A percentile compares a stretch with the other conserved stretches of the same genome.
These are phyloP conservation scores for Coemansia sp. DNA, from an alignment of 192 early-diverging fungal genomes.

Conservation along the genomic window DNA sequence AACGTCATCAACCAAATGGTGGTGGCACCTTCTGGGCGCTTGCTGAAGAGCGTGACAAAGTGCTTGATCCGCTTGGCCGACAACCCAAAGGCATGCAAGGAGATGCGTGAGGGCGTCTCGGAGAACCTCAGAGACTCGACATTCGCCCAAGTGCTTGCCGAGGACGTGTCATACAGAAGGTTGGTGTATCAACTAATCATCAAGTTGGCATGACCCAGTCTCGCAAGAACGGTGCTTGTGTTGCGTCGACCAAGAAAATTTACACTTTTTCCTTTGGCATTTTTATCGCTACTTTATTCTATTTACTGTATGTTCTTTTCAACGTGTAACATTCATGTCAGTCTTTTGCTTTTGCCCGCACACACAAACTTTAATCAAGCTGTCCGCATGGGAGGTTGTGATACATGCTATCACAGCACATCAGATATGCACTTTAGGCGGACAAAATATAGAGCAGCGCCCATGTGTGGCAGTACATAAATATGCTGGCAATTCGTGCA, in stretches of 20 bases:
- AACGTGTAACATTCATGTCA: conserved; percentile 9
- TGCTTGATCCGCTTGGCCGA: conserved; percentile 93
- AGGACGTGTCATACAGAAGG: conserved; percentile 88
- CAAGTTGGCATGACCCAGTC: conserved; percentile 33
- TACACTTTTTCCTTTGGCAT: conserved; percentile 1
- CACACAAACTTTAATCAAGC: not conserved
- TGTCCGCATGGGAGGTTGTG: too few species aligned
- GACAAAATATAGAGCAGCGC: not conserved
- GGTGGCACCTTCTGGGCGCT: conserved; percentile 77
- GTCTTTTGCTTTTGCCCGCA: not conserved
- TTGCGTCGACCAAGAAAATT: not conserved
- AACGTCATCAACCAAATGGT: conserved; percentile 94
- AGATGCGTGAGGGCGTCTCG: conserved; percentile 87
- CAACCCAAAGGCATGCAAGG: conserved; percentile 89
- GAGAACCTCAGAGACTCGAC: conserved; percentile 88
- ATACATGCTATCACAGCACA: too few species aligned
- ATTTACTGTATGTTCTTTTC: conserved; percentile 1
- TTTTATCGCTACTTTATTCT: not conserved
- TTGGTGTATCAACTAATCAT: conserved; percentile 68
- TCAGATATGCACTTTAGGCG: not conserved
- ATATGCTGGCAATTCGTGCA: not conserved
- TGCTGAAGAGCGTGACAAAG: conserved; percentile 93
- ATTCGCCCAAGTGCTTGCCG: conserved; percentile 81
- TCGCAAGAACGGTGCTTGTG: not conserved
- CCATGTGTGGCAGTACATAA: conserved; percentile 1